Base-by-base conservation (phyloP, 441 rosid species). In the Gossypium schwendimanii region DNA sequence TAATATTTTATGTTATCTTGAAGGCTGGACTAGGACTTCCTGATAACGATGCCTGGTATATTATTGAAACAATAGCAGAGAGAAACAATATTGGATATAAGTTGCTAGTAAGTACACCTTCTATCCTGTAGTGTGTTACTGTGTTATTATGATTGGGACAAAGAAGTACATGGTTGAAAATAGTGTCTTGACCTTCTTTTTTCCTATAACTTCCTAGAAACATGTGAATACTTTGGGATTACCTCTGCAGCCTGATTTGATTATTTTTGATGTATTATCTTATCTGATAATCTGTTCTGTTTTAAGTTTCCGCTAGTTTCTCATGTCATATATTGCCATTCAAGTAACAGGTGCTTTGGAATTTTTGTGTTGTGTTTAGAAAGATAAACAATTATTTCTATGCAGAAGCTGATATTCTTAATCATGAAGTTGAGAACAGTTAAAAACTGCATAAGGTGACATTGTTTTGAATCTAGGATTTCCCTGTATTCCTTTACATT, bases 1-100 rank as follows among this genome's bases (percentile, higher is more conserved):
- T 64, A 18, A 73, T 79, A 44, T 74, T 62, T 67, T 72, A 50
- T 83, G 72, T 75, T 57, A 71, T 85, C 73, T 50, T 78, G 76
- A 69, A 93, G 98, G 97, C 94, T 83, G 98, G 97, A 59, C 80
- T 96, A 83, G 99, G 99, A 82, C 93, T 96, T 79, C 80, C 88
- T 73, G 99, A 96, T 85, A 83, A 82, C 72, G 98, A 96, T 81
- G 90, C 96, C 74, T 96, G 97, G 98, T 84, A 87, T 85, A 86
- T 91, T 90, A 83, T 96, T 63, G 99, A 96, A 84, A 88, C 92
- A 65, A 87, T 96, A 78, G 97, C 99, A 62, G 70, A 90, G 82
- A 93, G 86, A 80, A 91, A 96, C 80, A 85, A 91, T 71, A 86
- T 91, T 80, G 97, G 96, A 81, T 88, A 72, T 80, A 91, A 91